Conservation (phyloP, 2,329 filamentous ascomycete species). For the Cercospora sojina region DNA sequence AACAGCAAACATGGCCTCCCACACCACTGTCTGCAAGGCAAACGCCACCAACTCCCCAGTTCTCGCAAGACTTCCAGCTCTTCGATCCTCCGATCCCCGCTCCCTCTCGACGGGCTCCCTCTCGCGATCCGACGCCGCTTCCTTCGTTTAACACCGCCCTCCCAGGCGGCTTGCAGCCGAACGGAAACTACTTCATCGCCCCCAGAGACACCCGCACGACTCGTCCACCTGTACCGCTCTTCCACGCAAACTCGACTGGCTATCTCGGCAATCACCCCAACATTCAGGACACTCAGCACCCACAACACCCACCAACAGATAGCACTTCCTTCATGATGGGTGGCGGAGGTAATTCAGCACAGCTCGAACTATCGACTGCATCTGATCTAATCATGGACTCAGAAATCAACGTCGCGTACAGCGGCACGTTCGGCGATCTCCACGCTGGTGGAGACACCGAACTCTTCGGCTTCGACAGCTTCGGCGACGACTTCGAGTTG, state of each 20-base stretch:
- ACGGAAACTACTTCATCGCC: slow-evolving; percentile 51
- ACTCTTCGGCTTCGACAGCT: slow-evolving; percentile 30
- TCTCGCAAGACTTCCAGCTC: slow-evolving; percentile 72
- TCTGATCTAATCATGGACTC: slow-evolving; percentile 34
- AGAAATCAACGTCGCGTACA: slow-evolving; percentile 49
- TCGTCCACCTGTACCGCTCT: slow-evolving; percentile 70
- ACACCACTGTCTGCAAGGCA: slow-evolving; percentile 53
- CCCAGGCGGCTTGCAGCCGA: slow-evolving; percentile 61
- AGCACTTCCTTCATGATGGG: slow-evolving; percentile 51
- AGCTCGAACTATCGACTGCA: slow-evolving; percentile 12
- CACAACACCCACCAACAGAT: slow-evolving; percentile 28
- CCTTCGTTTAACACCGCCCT: slow-evolving; percentile 56
- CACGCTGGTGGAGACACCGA: slow-evolving; percentile 34
- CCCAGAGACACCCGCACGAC: slow-evolving; percentile 27
- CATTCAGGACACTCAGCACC: slow-evolving; percentile 45
- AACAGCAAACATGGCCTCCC: slow-evolving; percentile 74
- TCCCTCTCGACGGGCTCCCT: slow-evolving; percentile 50
- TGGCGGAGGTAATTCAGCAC: slow-evolving; percentile 51
- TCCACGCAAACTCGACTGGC: slow-evolving; percentile 51
- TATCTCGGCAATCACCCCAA: slow-evolving; percentile 26
- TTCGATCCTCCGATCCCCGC: slow-evolving; percentile 54
- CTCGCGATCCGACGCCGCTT: slow-evolving; percentile 54
- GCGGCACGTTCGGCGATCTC: slow-evolving; percentile 49
- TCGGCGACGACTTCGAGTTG: slow-evolving; percentile 32
- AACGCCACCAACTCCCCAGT: slow-evolving; percentile 48